phyloP scores from a whole-genome alignment of 306 rosid species.

The Arachis hypogaea region DNA sequence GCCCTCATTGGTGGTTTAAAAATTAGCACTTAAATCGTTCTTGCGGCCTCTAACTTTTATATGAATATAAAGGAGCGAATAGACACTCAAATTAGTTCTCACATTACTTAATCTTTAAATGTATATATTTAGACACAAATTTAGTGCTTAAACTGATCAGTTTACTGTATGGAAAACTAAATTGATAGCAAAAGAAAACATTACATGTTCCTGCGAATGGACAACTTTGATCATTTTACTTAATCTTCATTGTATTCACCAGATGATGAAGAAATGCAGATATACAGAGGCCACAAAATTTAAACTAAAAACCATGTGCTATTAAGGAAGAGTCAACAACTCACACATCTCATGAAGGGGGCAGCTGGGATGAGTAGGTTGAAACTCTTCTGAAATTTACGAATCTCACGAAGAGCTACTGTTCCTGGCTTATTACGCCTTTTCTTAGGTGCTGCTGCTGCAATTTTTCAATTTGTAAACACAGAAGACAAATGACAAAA shows the following conservation, averaged over 20 bases:
- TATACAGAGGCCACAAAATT: neutral
- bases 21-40: neutral
- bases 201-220: neutral
- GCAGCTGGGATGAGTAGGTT: conserved; percentile 66
- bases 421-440: conserved; percentile 61
- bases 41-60: conserved; percentile 1
- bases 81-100: neutral
- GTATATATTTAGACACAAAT: neutral
- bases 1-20: neutral
- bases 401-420: conserved; percentile 79
- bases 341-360: conserved; percentile 72
- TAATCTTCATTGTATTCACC: conserved; percentile 3
- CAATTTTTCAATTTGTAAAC: neutral
- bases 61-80: neutral
- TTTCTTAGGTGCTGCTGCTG: conserved; percentile 44
- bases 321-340: conserved; percentile 33
- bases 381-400: conserved; percentile 54
- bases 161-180: neutral
- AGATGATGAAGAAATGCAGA: neutral
- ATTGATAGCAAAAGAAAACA: neutral
- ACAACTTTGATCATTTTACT: neutral
- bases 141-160: neutral
- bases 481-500: neutral
- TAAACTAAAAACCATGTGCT: neutral
- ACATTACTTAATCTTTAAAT: neutral